Base-by-base conservation (phyloP, 2,329 filamentous ascomycete species). In the Colletotrichum tofieldiae region DNA sequence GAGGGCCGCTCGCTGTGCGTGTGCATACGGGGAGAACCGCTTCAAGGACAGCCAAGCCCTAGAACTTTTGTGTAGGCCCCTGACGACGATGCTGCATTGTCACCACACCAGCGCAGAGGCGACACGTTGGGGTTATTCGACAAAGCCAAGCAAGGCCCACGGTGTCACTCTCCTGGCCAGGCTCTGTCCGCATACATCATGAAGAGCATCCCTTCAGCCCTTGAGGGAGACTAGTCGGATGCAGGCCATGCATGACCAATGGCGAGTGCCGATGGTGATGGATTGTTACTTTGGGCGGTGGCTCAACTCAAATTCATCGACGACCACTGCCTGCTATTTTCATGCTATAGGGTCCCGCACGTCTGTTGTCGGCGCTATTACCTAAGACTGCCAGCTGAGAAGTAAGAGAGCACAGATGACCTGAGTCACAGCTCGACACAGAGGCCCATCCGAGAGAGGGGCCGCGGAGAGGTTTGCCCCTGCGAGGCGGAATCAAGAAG, bases 201-300 rank as follows among this genome's bases (percentile, higher is more conserved):
- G 9, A 32, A 45, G 58, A 41, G 65, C 58, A 35, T 41, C 41
- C 62, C 66, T 66, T 61, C 62, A 71, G 62, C 67, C 29, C 47
- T 49, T 29, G 39, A 43, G 67, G 39, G 32, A 23, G 32, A 23
- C 52, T 56, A 58, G 67, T 55, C 49, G 32, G 62, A 35, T 32
- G 62, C 55, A 67, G 56, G 26, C 63, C 63, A 35, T 61, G 56
- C 60, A 35, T 23, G 41, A 11, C 32, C 54, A 43, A 39, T 41
- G 61, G 43, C 59, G 66, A 47, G 29, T 60, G 63, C 67, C 61
- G 61, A 43, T 54, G 26, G 51, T 29, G 47, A 62, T 67, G 56
- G 68, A 67, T 62, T 61, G 64, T 71, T 72, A 68, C 69, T 59
- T 58, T 52, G 51, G 51, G 59, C 59, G 64, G 63, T 39, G 47